Evolutionary conservation across 2,329 filamentous ascomycete species (phyloP).

Genomic region (Fusarium lateritium): DNA sequence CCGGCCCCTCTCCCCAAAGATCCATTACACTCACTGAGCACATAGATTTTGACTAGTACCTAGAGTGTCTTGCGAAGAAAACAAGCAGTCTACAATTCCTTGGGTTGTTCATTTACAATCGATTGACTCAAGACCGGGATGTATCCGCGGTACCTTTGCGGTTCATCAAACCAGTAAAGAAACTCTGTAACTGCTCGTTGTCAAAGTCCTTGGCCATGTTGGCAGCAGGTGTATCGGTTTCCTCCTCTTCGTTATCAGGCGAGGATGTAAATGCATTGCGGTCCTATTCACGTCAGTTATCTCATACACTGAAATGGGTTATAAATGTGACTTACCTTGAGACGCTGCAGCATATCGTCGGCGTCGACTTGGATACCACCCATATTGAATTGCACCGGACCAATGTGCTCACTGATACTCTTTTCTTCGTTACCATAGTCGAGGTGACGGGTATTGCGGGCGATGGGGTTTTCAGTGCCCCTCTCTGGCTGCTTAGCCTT

Average conservation of each 20-base stretch:
- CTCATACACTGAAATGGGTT: neutral
- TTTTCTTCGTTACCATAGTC: conserved; percentile 60
- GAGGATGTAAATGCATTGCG: conserved; percentile 68
- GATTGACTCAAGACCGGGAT: conserved; percentile 29
- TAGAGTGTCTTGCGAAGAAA: conserved; percentile 12
- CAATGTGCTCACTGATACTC: conserved; percentile 83
- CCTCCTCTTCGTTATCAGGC: conserved; percentile 60
- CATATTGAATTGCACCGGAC: conserved; percentile 97
- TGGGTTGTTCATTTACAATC: conserved; percentile 3
- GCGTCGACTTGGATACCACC: conserved; percentile 97
- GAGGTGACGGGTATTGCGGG: conserved; percentile 44
- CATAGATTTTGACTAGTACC: conserved; percentile 7
- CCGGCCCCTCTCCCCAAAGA: conserved; percentile 36
- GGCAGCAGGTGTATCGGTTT: conserved; percentile 54
- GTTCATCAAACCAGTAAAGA: conserved; percentile 73
- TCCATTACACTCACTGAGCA: conserved; percentile 25
- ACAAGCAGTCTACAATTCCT: conserved; percentile 7
- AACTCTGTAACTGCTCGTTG: conserved; percentile 71
- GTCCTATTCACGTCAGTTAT: conserved; percentile 60
- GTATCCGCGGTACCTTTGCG: conserved; percentile 56
- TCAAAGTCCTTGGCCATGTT: conserved; percentile 63
- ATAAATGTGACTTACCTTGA: conserved; percentile 74
- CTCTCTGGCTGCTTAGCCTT: conserved; percentile 69
- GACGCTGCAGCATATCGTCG: conserved; percentile 89
- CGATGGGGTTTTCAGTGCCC: conserved; percentile 46